These are phyloP conservation scores for Coniochaeta pulveracea DNA, from an alignment of 2,329 filamentous ascomycete genomes.

Conservation along the genomic window DNA sequence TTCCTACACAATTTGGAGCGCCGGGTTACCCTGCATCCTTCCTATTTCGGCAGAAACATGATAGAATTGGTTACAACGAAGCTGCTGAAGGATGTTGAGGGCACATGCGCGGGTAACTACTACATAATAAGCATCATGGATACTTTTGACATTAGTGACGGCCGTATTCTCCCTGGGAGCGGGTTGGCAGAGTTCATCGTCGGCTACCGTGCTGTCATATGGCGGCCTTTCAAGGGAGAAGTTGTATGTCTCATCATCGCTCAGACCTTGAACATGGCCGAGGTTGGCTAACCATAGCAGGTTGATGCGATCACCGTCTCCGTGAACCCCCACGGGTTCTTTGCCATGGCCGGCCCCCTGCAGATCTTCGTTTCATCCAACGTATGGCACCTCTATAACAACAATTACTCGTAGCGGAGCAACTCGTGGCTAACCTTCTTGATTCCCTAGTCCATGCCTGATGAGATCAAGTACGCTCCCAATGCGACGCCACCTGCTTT, in stretches of 20 bases:
- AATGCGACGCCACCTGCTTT: constrained; percentile 96
- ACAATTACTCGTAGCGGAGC: too few relatives aligned
- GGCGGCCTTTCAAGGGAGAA: constrained; percentile 96
- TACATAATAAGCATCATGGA: constrained; percentile 98
- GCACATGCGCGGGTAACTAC: constrained; percentile 88
- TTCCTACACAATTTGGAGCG: constrained; percentile 97
- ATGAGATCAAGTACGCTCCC: constrained; percentile 85
- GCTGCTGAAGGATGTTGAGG: constrained; percentile 86
- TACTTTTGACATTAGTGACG: constrained; percentile 87
- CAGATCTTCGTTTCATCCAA: constrained; percentile 71
- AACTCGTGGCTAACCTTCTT: neutral
- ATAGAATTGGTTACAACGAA: constrained; percentile 83
- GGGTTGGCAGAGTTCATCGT: constrained; percentile 92
- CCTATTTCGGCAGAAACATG: constrained; percentile 92
- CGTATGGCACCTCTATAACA: constrained; percentile 49
- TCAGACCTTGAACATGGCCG: neutral
- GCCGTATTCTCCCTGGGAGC: constrained; percentile 81
- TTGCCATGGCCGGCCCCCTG: constrained; percentile 69
- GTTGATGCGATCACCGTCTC: constrained; percentile 89
- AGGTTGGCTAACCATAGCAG: constrained; percentile 33
- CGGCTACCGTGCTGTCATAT: constrained; percentile 89
- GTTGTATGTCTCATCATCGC: constrained; percentile 51
- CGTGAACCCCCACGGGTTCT: constrained; percentile 88
- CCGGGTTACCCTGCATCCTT: constrained; percentile 88
- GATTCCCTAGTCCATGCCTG: constrained; percentile 68